These are phyloP conservation scores for Camelina hispida DNA, from an alignment of 345 rosid genomes.

Conservation along the genomic window DNA sequence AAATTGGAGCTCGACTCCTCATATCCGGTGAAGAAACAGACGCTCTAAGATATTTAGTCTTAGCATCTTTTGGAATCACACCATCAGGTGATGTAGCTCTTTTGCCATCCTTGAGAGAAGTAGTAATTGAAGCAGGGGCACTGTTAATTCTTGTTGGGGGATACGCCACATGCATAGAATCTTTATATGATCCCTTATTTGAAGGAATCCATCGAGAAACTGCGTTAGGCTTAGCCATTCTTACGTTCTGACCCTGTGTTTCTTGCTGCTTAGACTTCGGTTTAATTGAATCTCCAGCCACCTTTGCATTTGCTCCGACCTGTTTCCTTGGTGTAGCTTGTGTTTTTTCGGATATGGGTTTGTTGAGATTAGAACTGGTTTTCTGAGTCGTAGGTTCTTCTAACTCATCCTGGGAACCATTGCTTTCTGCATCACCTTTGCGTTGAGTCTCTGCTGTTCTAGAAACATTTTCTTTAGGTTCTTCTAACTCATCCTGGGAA, in stretches of 20 bases:
- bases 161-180: constrained; percentile 80
- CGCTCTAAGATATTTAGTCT: constrained; percentile 43
- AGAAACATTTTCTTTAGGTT: constrained; percentile 42
- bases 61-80: constrained; percentile 50
- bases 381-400: constrained; percentile 50
- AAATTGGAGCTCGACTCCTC: constrained; percentile 48
- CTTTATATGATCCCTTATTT: constrained; percentile 75
- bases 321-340: constrained; percentile 61
- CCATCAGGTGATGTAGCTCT: constrained; percentile 47
- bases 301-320: constrained; percentile 50
- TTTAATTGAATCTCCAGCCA: constrained; percentile 60
- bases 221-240: constrained; percentile 75
- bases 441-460: constrained; percentile 51
- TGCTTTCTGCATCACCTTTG: constrained; percentile 52
- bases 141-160: constrained; percentile 82
- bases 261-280: constrained; percentile 72
- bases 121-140: constrained; percentile 76
- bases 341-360: constrained; percentile 60
- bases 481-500: no score
- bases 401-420: constrained; percentile 40
- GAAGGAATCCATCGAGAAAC: constrained; percentile 88
- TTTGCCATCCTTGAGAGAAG: constrained; percentile 61
- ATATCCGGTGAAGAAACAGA: constrained; percentile 48
- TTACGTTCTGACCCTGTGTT: constrained; percentile 56
- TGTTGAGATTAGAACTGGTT: constrained; percentile 46